Evolutionary conservation across 768 basidiomycete species (phyloP), one percentile per base, ranked within the genome.

Genomic region (Pleurotus platypus): DNA sequence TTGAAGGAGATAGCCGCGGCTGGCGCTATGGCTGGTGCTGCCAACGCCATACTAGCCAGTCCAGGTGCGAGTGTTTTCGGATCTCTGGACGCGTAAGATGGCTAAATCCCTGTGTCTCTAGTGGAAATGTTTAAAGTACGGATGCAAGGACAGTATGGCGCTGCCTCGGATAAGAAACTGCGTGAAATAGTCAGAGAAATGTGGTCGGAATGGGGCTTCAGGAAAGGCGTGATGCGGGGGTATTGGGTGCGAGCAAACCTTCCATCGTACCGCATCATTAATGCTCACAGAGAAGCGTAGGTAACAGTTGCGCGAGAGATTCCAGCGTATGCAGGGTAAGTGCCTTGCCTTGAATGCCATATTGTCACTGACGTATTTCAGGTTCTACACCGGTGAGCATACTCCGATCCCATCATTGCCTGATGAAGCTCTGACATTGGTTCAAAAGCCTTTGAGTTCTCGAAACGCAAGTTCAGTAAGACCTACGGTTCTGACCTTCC

Each of bases 41-140:
- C 82, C 1, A 96, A 98, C 66, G 85, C 96, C 11, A 71, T 98
- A 7, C 79, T 98, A 2, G 96, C 96, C 1, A 91, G 90, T 70
- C 97, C 97, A 53, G 94, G 86, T 87, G 27, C 45, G 75, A 63
- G 9, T 26, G 42, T 30, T 38, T 11, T 20, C 11, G 11, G 15
- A 26, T 38, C 1, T 37, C 46, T 27, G 20, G 5, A 40, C 12
- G 2, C 12, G 11, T 26, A 26, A 26, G 1, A 26, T 45, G 39
- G 46, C 30, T 37, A 5, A 55, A 16, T 9, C 9, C 6, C 7
- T 4, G 39, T 5, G 12, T 3, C 49, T 15, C 22, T 59, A 92
- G 92, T 94, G 50, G 97, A 99, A 72, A 92, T 98, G 90, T 98
- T 98, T 77, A 98, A 99, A 72, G 92, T 98, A 26, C 82, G 92